A percentile compares a stretch with the other conserved stretches of the same genome.
These are phyloP conservation scores for Ophiostoma sp. DNA, from an alignment of 2,329 filamentous ascomycete genomes.

Conservation along the genomic window DNA sequence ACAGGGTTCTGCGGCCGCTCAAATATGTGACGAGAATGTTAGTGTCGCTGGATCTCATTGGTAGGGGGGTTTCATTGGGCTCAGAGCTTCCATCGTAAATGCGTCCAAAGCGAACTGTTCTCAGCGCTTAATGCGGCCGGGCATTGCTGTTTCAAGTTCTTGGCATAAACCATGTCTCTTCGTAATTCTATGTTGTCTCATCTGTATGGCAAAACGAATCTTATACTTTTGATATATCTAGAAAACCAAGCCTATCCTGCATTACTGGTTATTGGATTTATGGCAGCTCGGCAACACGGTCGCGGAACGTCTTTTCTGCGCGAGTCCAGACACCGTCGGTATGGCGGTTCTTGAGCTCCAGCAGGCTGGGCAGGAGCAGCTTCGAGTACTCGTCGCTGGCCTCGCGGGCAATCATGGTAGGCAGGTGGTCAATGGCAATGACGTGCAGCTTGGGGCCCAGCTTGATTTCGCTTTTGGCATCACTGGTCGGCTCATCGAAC, in stretches of 20 bases:
- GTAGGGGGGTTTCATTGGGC: too few species aligned
- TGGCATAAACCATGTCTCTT: background rate
- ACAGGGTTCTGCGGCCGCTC: too few species aligned
- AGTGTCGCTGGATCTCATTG: too few species aligned
- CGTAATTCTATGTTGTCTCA: background rate
- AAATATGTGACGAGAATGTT: too few species aligned
- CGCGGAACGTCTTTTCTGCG: constrained; percentile 76
- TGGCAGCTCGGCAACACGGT: constrained; percentile 57
- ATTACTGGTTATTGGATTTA: background rate
- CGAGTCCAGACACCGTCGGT: constrained; percentile 74
- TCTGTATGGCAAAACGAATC: background rate
- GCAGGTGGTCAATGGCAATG: constrained; percentile 83
- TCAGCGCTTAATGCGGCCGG: too few species aligned
- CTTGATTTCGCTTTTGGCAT: constrained; percentile 45
- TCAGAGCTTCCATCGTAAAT: too few species aligned
- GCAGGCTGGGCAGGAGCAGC: constrained; percentile 69
- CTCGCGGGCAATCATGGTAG: constrained; percentile 77
- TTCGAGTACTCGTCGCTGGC: constrained; percentile 76
- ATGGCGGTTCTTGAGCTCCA: constrained; percentile 69
- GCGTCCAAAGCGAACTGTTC: too few species aligned
- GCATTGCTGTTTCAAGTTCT: too few species aligned
- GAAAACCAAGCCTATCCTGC: background rate
- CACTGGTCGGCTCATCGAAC: constrained; percentile 80
- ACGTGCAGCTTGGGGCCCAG: constrained; percentile 60
- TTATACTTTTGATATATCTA: background rate